Evolutionary conservation across 202 grass and related monocot species (phyloP), one percentile per base, ranked within the genome.

Genomic region (Saccharum hybrid): DNA sequence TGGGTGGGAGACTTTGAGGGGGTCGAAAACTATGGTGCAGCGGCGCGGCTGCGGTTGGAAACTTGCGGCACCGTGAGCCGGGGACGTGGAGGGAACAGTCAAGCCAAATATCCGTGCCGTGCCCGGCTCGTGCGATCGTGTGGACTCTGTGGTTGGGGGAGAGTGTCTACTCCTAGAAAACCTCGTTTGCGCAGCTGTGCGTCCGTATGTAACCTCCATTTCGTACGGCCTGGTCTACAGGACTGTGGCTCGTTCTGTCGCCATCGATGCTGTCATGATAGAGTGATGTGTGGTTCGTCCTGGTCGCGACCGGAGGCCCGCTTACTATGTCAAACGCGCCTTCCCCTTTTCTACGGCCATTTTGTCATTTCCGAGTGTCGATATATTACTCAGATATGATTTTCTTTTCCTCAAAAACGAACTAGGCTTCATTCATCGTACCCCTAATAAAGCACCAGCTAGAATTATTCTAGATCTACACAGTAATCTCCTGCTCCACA

Each of bases 11-110:
- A 22, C 19, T 59, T n/a, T 10, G 76, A 12, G 34, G 10, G 15
- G 2, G 77, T 26, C 14, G 82, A 81, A 38, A 81, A 23, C 64
- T 64, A 89, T 36, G 71, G 63, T 6, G 76, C 51, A 12, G n/a
- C 60, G 19, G 49, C 28, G 14, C 60, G 30, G 26, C 26, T 26
- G 26, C 62, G 34, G 87, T 43, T 81, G 77, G 40, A 74, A 16
- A 84, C 23, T 28, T n/a, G 57, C 19, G 19, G 52, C 15, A 39
- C 38, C 10, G 43, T 46, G 43, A 46, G 43, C 43, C 43, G 43
- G 43, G 11, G 11, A 46, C 40, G 40, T 0, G 40, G 40, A 41
- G 40, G 40, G 40, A 11, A 18, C 6, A 21, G 73, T 15, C 14
- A 34, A 6, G 11, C 42, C 45, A 59, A 16, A 49, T 23, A 30